phyloP scores from a whole-genome alignment of 192 early-diverging fungal species.

The Entophlyctis luteolus region DNA sequence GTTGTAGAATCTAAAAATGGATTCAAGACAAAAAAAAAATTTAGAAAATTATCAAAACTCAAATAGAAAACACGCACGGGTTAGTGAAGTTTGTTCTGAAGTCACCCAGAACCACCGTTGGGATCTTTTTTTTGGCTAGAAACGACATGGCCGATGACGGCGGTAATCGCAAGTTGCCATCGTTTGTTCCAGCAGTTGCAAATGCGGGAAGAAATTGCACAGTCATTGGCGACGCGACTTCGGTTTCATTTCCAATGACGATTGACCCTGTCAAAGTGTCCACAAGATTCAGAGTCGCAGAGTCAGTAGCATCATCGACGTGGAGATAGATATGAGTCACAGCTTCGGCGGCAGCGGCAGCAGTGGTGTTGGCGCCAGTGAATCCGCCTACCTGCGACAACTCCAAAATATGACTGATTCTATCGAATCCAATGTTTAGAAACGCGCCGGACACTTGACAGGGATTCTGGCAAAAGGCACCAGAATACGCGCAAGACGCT shows the following conservation, averaged over 20 bases:
- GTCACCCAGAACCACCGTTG: conserved; percentile 61
- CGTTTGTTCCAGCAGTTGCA: conserved; percentile 27
- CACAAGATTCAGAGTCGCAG: conserved; percentile 24
- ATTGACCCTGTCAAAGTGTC: conserved; percentile 8
- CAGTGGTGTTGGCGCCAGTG: conserved; percentile 4
- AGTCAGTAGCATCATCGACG: conserved; percentile 34
- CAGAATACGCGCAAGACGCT: conserved; percentile 25
- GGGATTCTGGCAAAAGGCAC: conserved; percentile 57
- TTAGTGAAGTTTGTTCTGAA: conserved; percentile 55
- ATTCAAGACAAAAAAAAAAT: not conserved
- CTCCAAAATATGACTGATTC: conserved; percentile 70
- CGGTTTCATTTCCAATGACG: not conserved
- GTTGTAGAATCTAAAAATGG: conserved; percentile 54
- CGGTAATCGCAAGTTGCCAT: conserved; percentile 50
- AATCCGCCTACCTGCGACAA: conserved; percentile 53
- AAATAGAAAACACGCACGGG: conserved; percentile 29
- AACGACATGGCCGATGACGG: conserved; percentile 72
- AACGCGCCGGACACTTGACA: conserved; percentile 65
- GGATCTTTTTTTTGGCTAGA: conserved; percentile 58
- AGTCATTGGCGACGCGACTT: not conserved
- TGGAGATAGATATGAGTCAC: conserved; percentile 49
- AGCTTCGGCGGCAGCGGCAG: not conserved
- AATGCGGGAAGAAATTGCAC: conserved; percentile 45
- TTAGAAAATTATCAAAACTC: conserved; percentile 7
- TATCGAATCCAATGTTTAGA: conserved; percentile 57